phyloP scores from a whole-genome alignment of 1,139 yeast species.

The Blastobotrys capitulatus region DNA sequence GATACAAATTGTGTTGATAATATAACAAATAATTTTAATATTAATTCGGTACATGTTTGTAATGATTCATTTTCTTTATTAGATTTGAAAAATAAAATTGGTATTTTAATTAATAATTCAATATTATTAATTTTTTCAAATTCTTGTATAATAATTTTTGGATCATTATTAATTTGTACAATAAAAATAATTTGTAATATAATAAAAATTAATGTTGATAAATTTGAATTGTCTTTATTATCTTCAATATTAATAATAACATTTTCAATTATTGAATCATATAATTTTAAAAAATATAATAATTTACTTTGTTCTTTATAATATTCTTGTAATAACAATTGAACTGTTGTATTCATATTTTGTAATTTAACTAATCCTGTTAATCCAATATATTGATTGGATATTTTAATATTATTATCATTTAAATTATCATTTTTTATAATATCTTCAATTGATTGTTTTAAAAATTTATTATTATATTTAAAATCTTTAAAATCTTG shows the following conservation, averaged over 20 bases:
- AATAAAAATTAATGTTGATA: constrained; percentile 3
- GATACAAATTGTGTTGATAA: constrained; percentile 10
- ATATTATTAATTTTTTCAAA: constrained; percentile 2
- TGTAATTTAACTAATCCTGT: constrained; percentile 5
- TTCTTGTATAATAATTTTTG: background rate
- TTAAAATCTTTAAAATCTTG: too few relatives aligned
- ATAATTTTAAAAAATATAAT: background rate
- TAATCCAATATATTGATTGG: constrained; percentile 9
- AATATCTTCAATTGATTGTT: constrained; percentile 13
- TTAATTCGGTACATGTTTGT: constrained; percentile 2
- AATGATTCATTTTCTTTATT: background rate
- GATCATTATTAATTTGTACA: constrained; percentile 1
- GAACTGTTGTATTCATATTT: constrained; percentile 4
- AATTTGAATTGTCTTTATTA: background rate
- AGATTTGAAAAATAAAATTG: background rate
- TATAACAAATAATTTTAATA: constrained; percentile 6
- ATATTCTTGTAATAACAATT: constrained; percentile 3
- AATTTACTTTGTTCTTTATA: background rate
- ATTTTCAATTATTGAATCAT: background rate
- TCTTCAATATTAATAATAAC: background rate
- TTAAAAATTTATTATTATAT: constrained; percentile 13
- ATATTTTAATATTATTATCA: background rate
- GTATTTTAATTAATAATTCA: background rate
- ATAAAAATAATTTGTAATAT: constrained; percentile 4
- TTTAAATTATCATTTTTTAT: constrained; percentile 7